Conservation (phyloP, 192 early-diverging fungal species). For the Coemansia sp. region DNA sequence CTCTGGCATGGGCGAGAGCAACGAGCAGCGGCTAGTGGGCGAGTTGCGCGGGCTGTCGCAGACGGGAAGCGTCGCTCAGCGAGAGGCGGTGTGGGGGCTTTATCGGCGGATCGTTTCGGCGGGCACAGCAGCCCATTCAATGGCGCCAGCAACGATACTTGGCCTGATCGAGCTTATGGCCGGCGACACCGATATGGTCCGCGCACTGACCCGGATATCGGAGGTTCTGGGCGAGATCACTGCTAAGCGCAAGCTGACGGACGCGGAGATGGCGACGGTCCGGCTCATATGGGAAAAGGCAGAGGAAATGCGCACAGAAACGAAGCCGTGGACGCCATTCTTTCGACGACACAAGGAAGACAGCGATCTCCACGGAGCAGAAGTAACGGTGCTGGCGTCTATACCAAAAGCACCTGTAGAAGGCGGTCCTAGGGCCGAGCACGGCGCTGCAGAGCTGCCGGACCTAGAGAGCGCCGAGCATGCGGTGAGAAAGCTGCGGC, state of each 20-base stretch:
- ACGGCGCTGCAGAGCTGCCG: too few relatives aligned
- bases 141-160: slow-evolving; percentile 11
- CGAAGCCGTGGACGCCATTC: slow-evolving; percentile 1
- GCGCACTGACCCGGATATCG: slow-evolving; percentile 20
- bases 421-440: too few relatives aligned
- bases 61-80: slow-evolving; percentile 10
- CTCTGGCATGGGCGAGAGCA: too few relatives aligned
- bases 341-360: not conserved
- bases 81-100: slow-evolving; percentile 27
- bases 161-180: slow-evolving; percentile 23
- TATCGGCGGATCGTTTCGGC: slow-evolving; percentile 6
- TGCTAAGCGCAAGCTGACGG: slow-evolving; percentile 2
- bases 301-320: not conserved
- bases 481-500: slow-evolving; percentile 2
- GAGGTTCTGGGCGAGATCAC: slow-evolving; percentile 3
- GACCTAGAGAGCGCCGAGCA: not conserved
- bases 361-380: not conserved
- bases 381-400: too few relatives aligned
- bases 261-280: slow-evolving; percentile 8
- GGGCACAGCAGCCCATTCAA: not conserved
- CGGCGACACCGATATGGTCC: slow-evolving; percentile 12
- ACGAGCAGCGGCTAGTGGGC: slow-evolving; percentile 6
- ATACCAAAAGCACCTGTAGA: too few relatives aligned
- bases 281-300: slow-evolving; percentile 15
- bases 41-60: slow-evolving; percentile 8